These are phyloP conservation scores for Ammopiptanthus mongolicus DNA, from an alignment of 306 rosid genomes.

Conservation along the genomic window DNA sequence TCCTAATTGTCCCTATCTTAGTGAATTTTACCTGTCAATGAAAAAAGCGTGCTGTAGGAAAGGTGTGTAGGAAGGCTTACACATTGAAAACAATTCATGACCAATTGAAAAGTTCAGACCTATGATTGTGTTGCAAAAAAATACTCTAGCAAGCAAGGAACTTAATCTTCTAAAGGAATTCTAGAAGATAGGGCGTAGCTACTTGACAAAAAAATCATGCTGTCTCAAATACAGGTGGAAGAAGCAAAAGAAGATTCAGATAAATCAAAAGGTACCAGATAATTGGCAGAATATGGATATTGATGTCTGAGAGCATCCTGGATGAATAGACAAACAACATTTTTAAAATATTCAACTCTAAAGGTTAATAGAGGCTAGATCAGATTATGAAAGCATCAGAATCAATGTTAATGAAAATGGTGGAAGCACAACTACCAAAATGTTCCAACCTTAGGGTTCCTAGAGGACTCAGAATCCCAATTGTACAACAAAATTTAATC, in stretches of 20 bases:
- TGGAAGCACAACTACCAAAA: constrained; percentile 9
- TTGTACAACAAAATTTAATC: constrained; percentile 7
- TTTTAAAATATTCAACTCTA: constrained; percentile 22
- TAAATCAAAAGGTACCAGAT: constrained; percentile 39
- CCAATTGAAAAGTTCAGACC: constrained; percentile 6
- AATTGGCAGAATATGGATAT: constrained; percentile 36
- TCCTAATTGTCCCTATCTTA: background rate
- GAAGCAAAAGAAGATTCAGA: constrained; percentile 27
- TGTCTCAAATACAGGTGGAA: constrained; percentile 23
- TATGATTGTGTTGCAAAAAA: constrained; percentile 11
- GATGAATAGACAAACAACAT: constrained; percentile 36
- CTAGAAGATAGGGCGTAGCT: constrained; percentile 12
- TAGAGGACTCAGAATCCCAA: constrained; percentile 3
- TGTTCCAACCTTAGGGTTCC: constrained; percentile 2
- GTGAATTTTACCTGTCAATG: background rate
- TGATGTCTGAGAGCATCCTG: constrained; percentile 39
- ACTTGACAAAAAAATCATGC: constrained; percentile 18
- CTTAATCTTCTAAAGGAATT: constrained; percentile 7
- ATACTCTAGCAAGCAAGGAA: constrained; percentile 21
- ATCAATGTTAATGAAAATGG: constrained; percentile 11
- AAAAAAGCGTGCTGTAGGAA: background rate
- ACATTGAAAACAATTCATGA: constrained; percentile 18
- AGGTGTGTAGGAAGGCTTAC: constrained; percentile 6
- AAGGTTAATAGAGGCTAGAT: constrained; percentile 24
- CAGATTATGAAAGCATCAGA: constrained; percentile 18